Percentiles rank a stretch among this genome's conserved stretches.
phyloP scores from a whole-genome alignment of 106 monocot species.

The Dioscorea dumetorum region DNA sequence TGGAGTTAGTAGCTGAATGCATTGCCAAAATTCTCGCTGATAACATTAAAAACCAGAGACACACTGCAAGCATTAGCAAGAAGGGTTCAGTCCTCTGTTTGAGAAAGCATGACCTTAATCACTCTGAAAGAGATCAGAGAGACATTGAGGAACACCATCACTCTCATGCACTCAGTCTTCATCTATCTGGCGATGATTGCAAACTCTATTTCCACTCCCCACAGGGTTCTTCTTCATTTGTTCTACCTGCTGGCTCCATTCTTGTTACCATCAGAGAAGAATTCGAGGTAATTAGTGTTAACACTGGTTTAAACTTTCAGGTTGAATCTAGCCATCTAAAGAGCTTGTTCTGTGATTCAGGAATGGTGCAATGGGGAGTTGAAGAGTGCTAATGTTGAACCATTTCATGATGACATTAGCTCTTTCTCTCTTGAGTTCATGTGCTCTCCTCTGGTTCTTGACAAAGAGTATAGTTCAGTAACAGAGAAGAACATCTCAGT shows the following conservation, averaged over 20 bases:
- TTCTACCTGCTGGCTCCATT: constrained; percentile 17
- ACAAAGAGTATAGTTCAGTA: not conserved
- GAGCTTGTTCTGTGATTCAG: constrained; percentile 14
- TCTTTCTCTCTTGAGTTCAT: constrained; percentile 42
- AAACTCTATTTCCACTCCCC: constrained; percentile 28
- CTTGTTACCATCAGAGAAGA: constrained; percentile 32
- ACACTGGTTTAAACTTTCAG: not conserved
- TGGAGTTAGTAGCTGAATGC: constrained; percentile 24
- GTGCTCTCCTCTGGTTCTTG: constrained; percentile 12
- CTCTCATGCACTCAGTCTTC: constrained; percentile 37
- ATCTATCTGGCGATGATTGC: constrained; percentile 24
- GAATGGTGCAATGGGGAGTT: constrained; percentile 44
- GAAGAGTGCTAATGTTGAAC: constrained; percentile 23
- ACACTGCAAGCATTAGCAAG: not conserved
- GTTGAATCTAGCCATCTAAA: not conserved
- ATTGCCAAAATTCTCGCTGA: constrained; percentile 22
- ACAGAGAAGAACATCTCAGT: constrained; percentile 13
- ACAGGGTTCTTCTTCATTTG: constrained; percentile 21
- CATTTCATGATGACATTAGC: constrained; percentile 14
- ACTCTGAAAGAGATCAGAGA: not conserved
- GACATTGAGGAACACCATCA: not conserved
- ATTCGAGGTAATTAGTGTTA: constrained; percentile 31
- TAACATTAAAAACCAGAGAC: constrained; percentile 9
- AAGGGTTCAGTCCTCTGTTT: constrained; percentile 20
- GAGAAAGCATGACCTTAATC: constrained; percentile 16